phyloP scores from a whole-genome alignment of 495 filamentous ascomycete species.

The Beverwykella pulmonaria region DNA sequence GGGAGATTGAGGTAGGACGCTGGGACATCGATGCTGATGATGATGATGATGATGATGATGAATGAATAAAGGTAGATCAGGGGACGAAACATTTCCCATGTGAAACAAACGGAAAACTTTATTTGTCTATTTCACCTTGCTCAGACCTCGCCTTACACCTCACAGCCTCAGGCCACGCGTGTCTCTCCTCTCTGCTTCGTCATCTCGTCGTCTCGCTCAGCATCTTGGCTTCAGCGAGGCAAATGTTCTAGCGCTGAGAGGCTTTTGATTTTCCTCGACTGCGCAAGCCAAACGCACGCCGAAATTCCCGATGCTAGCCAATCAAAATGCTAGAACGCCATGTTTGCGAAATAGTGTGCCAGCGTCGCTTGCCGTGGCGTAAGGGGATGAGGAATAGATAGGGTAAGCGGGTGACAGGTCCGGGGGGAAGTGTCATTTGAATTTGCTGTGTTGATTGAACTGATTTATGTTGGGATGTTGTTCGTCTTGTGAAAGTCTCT shows the following conservation, averaged over 20 bases:
- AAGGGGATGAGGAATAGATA: no score
- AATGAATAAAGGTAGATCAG: no score
- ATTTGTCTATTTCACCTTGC: background rate
- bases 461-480: no score
- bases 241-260: slow-evolving; percentile 26
- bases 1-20: no score
- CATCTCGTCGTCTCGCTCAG: background rate
- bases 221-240: background rate
- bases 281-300: slow-evolving; percentile 19
- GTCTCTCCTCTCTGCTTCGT: background rate
- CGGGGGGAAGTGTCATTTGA: no score
- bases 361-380: background rate
- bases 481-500: no score
- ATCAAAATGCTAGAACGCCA: background rate
- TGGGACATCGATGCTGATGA: no score
- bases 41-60: no score
- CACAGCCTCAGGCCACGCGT: background rate
- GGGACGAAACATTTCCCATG: no score
- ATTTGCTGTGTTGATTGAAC: no score
- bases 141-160: background rate
- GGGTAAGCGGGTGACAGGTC: background rate
- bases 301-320: background rate
- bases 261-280: background rate
- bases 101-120: background rate
- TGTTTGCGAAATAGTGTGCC: background rate